Conservation (phyloP, 2,329 filamentous ascomycete genomes). For the Acrocalymma vagum region DNA sequence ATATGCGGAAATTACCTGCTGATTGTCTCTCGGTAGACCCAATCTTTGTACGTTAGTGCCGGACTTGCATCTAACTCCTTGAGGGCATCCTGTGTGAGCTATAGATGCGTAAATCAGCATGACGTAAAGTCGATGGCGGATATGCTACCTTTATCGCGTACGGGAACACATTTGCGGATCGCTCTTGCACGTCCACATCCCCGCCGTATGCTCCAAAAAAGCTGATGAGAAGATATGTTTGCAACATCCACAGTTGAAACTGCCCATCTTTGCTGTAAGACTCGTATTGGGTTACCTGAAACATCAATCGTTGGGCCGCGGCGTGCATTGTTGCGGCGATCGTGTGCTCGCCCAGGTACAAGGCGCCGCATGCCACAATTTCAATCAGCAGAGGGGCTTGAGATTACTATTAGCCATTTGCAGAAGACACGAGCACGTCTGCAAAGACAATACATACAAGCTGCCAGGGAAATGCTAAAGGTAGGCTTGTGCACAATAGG, state of each 20-base stretch:
- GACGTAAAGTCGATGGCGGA: neutral
- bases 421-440: neutral
- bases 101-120: neutral
- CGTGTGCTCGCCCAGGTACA: slow-evolving; percentile 3
- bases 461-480: neutral
- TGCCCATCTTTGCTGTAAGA: neutral
- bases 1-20: neutral
- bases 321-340: slow-evolving; percentile 3
- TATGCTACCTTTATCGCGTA: slow-evolving; percentile 3
- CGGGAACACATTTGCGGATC: slow-evolving; percentile 3
- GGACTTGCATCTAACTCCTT: neutral
- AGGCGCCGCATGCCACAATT: slow-evolving; percentile 7
- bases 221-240: slow-evolving; percentile 8
- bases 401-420: neutral
- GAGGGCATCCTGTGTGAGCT: slow-evolving; percentile 2
- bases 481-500: slow-evolving; percentile 4
- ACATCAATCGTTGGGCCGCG: slow-evolving; percentile 3
- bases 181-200: neutral
- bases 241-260: slow-evolving; percentile 6
- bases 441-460: neutral
- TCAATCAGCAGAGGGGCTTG: slow-evolving; percentile 5
- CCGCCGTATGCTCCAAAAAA: slow-evolving; percentile 4
- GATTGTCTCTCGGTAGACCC: slow-evolving; percentile 4
- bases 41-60: slow-evolving; percentile 1
- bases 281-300: neutral